Evolutionary conservation across 176 grass and related monocot genomes (phyloP).

Genomic region (Hordeum marinum): DNA sequence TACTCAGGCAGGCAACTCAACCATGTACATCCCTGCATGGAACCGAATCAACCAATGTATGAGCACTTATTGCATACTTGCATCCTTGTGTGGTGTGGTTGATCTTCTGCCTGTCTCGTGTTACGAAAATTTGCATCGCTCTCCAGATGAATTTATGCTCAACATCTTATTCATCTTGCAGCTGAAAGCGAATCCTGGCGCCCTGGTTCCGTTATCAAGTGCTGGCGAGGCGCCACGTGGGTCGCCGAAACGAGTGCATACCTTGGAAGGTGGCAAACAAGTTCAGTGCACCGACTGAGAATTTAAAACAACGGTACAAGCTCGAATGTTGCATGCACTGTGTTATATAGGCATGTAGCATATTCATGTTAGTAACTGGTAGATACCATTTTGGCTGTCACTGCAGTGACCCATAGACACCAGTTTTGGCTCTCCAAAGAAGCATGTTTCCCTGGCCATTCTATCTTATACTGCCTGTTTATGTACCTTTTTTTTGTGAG

Average conservation of each 20-base stretch:
- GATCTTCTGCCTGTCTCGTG: no score
- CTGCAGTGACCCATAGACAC: no score
- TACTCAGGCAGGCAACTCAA: no score
- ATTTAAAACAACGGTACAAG: constrained; percentile 44
- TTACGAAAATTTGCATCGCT: no score
- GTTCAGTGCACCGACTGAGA: no score
- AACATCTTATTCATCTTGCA: not conserved
- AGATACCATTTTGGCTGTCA: no score
- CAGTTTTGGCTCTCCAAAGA: not conserved
- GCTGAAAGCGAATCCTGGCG: constrained; percentile 27
- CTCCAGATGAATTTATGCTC: not conserved
- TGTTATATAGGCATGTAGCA: not conserved
- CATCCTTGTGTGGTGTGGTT: no score
- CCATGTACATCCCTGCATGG: no score
- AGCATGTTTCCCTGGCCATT: not conserved
- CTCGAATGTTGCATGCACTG: not conserved
- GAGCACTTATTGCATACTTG: not conserved
- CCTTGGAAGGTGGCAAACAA: constrained; percentile 42
- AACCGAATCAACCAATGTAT: not conserved
- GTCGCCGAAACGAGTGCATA: constrained; percentile 43
- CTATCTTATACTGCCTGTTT: not conserved
- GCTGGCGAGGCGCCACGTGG: constrained; percentile 31
- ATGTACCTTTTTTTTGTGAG: not conserved
- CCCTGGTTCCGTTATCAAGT: constrained; percentile 27
- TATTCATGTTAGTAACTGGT: not conserved